Conservation (phyloP, 331 rosid genomes). For the Quercus phellos region DNA sequence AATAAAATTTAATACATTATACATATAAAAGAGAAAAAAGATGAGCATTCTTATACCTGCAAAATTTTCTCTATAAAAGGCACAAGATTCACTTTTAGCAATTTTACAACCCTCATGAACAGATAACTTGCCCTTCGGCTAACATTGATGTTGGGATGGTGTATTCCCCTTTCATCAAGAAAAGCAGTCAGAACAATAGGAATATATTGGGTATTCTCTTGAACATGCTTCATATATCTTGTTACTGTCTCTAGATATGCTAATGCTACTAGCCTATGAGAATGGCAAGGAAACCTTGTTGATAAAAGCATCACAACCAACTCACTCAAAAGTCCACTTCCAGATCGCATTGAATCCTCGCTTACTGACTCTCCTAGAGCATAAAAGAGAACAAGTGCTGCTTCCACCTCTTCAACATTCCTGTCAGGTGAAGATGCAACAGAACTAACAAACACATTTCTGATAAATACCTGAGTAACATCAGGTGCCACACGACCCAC, state of each 20-base stretch:
- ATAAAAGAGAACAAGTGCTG: conserved; percentile 77
- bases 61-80: conserved; percentile 82
- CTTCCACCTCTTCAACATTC: conserved; percentile 94
- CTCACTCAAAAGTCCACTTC: conserved; percentile 67
- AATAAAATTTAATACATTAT: background rate
- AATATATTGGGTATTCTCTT: conserved; percentile 71
- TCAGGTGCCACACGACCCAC: conserved; percentile 93
- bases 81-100: conserved; percentile 81
- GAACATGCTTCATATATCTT: conserved; percentile 76
- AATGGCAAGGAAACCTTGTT: conserved; percentile 81
- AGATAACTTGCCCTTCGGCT: conserved; percentile 90
- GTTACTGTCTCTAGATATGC: conserved; percentile 82
- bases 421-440: conserved; percentile 58
- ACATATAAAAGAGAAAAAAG: conserved; percentile 12
- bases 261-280: conserved; percentile 90
- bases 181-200: conserved; percentile 76
- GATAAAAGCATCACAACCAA: conserved; percentile 74
- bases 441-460: conserved; percentile 58
- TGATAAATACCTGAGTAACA: conserved; percentile 65
- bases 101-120: conserved; percentile 88
- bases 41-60: conserved; percentile 51
- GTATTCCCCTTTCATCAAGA: conserved; percentile 97
- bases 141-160: conserved; percentile 76
- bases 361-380: conserved; percentile 88
- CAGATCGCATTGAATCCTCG: conserved; percentile 65